Base-by-base conservation (phyloP, 768 basidiomycete genomes). In the Cytidiella melzeri region DNA sequence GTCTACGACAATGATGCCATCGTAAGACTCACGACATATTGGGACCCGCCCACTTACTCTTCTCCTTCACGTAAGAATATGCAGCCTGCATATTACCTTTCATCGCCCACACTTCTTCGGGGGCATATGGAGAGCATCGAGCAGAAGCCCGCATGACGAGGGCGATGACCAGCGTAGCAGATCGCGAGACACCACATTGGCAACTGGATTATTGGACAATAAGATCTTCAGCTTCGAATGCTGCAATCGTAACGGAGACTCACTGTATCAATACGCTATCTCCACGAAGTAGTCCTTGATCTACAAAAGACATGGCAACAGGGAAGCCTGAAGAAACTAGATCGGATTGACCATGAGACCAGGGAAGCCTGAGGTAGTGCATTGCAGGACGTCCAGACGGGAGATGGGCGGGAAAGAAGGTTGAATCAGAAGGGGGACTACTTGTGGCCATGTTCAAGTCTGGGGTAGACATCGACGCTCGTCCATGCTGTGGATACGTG, bases 281-380 rank as follows among this genome's bases (percentile, higher is more conserved):
- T 47, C 81, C 81, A 56, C 86, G 82, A 47, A 76, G 73, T 47
- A 91, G 66, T 41, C 87, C 84, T 27, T 79, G 77, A 64, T 93
- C 92, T 50, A 86, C 77, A 54, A 92, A 94, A 18, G 76, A 66
- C 80, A 93, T 90, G 4, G 85, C 92, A 6, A 72, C 75, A 44
- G 80, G 79, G 67, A 93, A 92, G 42, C 90, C 91, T 36, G 79
- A 69, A 2, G 80, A 67, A 56, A 92, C 89, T 34, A 95, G 79
- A 64, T 95, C 86, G 48, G 86, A 76, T 67, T 94, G 89, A n/a
- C 92, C 92, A 62, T 95, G 92, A 20, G 90, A 92, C 93, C 92
- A 95, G 45, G 77, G 76, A 23, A 94, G 78, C 65, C 91, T 92
- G 67, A 92, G 83, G 63, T 94, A 93, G 65, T 91, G 81, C 76